Evolutionary conservation across 2,329 filamentous ascomycete species (phyloP).

Genomic region (Catunica adiposa): DNA sequence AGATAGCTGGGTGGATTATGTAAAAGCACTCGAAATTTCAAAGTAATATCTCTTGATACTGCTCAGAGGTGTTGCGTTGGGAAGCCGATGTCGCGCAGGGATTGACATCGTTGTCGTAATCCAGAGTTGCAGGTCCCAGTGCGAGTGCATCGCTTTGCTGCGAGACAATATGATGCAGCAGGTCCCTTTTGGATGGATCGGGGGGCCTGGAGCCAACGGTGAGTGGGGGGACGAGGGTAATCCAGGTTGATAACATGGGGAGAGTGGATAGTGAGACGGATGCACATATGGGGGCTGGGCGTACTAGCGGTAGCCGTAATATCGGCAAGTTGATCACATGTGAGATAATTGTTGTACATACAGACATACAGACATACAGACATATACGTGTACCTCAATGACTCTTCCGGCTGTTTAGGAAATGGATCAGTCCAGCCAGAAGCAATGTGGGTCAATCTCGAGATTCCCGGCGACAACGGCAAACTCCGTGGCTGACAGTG

Average conservation of each 20-base stretch:
- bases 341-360: too few species aligned
- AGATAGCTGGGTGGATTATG: too few species aligned
- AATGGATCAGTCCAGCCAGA: background rate
- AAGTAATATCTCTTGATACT: too few species aligned
- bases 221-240: background rate
- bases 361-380: too few species aligned
- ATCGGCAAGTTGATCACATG: too few species aligned
- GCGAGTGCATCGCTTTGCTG: background rate
- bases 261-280: background rate
- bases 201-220: background rate
- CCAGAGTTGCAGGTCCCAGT: background rate
- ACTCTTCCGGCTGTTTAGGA: too few species aligned
- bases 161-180: background rate
- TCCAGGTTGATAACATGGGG: too few species aligned
- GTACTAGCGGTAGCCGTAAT: too few species aligned
- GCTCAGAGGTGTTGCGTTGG: background rate
- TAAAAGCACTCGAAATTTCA: too few species aligned
- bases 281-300: background rate
- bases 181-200: background rate
- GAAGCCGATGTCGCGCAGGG: background rate
- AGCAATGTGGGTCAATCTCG: background rate
- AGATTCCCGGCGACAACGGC: background rate
- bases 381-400: too few species aligned
- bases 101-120: background rate
- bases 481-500: background rate